Evolutionary conservation across 352 stramenopile species (phyloP).

Genomic region (Paralagenidium karlingii): DNA sequence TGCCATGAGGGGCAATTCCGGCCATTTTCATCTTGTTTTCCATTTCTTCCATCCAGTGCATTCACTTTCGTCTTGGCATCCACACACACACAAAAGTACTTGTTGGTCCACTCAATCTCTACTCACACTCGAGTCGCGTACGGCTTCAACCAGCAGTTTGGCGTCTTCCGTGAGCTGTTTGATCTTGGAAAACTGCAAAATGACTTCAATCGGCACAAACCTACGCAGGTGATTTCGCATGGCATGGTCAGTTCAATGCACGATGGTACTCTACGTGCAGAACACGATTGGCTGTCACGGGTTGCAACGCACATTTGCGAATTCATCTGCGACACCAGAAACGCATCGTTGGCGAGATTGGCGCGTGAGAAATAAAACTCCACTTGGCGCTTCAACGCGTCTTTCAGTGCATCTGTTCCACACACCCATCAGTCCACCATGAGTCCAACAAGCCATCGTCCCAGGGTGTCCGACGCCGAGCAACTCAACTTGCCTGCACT

Average conservation of each 20-base stretch:
- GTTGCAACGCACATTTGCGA: constrained; percentile 61
- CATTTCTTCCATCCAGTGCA: too few relatives aligned
- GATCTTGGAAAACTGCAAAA: constrained; percentile 80
- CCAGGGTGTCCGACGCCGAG: background rate
- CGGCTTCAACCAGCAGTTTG: constrained; percentile 46
- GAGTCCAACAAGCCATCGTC: background rate
- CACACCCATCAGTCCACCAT: background rate
- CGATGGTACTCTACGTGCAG: background rate
- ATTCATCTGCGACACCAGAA: constrained; percentile 84
- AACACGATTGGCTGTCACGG: background rate
- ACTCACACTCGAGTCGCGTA: constrained; percentile 53
- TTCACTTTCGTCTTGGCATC: too few relatives aligned
- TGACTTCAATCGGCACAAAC: constrained; percentile 74
- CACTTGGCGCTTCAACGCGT: constrained; percentile 76
- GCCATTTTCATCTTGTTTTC: too few relatives aligned
- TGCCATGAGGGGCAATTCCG: too few relatives aligned
- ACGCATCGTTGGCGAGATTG: constrained; percentile 80
- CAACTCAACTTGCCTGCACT: too few relatives aligned
- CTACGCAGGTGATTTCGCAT: constrained; percentile 11
- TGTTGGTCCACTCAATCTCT: too few relatives aligned
- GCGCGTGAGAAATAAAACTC: constrained; percentile 88
- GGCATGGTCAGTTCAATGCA: background rate
- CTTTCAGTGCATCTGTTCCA: constrained; percentile 66
- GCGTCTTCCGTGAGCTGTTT: constrained; percentile 64
- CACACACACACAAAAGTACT: too few relatives aligned